These are phyloP conservation scores for Candida boleticola DNA, from an alignment of 805 yeast genomes.

Conservation along the genomic window DNA sequence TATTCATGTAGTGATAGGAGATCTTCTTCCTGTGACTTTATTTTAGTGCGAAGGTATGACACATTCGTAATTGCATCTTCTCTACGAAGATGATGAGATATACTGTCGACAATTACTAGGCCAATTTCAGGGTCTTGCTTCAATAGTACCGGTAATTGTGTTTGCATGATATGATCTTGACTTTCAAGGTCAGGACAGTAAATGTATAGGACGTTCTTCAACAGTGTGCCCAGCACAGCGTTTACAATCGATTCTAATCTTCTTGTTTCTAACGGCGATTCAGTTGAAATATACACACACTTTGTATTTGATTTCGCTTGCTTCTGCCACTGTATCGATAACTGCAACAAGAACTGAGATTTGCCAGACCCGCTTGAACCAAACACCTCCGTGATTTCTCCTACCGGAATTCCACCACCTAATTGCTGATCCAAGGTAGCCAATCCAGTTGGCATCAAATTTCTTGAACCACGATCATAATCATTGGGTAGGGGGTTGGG, in stretches of 20 bases:
- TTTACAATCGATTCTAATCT: slow-evolving; percentile 40
- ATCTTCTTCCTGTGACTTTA: slow-evolving; percentile 18
- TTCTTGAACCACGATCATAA: slow-evolving; percentile 3
- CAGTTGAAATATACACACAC: slow-evolving; percentile 75
- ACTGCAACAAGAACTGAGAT: slow-evolving; percentile 71
- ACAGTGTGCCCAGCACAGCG: slow-evolving; percentile 9
- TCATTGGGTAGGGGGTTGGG: not conserved
- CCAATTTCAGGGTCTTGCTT: slow-evolving; percentile 36
- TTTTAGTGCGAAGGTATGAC: slow-evolving; percentile 26
- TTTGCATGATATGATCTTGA: slow-evolving; percentile 68
- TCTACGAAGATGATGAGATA: slow-evolving; percentile 76
- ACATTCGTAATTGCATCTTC: slow-evolving; percentile 43
- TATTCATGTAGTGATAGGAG: slow-evolving; percentile 10
- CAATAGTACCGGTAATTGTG: slow-evolving; percentile 61
- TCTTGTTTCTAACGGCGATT: slow-evolving; percentile 65
- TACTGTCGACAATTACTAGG: slow-evolving; percentile 72
- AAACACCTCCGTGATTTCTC: slow-evolving; percentile 61
- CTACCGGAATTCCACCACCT: slow-evolving; percentile 30
- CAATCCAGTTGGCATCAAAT: slow-evolving; percentile 22
- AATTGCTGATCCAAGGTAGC: slow-evolving; percentile 22
- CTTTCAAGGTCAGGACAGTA: slow-evolving; percentile 67
- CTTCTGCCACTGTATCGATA: slow-evolving; percentile 56
- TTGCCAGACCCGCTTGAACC: slow-evolving; percentile 89
- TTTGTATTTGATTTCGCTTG: slow-evolving; percentile 5
- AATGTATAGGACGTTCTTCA: slow-evolving; percentile 47